phyloP scores from a whole-genome alignment of 768 basidiomycete genomes.

The Amanita phalloides region DNA sequence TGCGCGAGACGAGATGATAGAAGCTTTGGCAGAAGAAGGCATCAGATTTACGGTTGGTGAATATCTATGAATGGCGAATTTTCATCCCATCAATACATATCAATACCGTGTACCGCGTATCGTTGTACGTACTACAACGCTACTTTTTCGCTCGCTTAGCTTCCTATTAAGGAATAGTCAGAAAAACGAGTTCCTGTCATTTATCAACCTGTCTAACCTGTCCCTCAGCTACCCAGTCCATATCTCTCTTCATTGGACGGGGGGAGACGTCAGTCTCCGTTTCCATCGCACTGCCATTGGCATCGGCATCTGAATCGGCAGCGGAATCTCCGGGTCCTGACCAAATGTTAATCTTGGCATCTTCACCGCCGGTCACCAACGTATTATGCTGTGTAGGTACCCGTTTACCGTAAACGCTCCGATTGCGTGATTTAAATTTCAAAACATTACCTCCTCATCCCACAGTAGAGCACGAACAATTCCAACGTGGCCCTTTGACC shows the following conservation, averaged over 20 bases:
- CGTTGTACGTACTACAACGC: not conserved
- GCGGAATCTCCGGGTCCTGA: slow-evolving; percentile 14
- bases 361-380: slow-evolving; percentile 41
- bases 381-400: slow-evolving; percentile 21
- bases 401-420: not conserved
- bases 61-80: too few species aligned
- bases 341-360: slow-evolving; percentile 36
- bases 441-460: slow-evolving; percentile 37
- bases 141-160: slow-evolving; percentile 2
- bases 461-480: slow-evolving; percentile 45
- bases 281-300: slow-evolving; percentile 16
- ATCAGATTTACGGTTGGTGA: too few species aligned
- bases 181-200: not conserved
- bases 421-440: not conserved
- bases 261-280: not conserved
- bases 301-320: slow-evolving; percentile 11
- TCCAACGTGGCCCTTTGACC: slow-evolving; percentile 45
- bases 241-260: not conserved
- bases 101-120: too few species aligned
- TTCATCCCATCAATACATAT: too few species aligned
- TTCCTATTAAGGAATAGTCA: not conserved
- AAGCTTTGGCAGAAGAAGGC: too few species aligned
- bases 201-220: not conserved
- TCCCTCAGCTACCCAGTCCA: slow-evolving; percentile 2
- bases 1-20: too few species aligned